phyloP scores from a whole-genome alignment of 495 filamentous ascomycete genomes.

The Cenococcum geophilum region DNA sequence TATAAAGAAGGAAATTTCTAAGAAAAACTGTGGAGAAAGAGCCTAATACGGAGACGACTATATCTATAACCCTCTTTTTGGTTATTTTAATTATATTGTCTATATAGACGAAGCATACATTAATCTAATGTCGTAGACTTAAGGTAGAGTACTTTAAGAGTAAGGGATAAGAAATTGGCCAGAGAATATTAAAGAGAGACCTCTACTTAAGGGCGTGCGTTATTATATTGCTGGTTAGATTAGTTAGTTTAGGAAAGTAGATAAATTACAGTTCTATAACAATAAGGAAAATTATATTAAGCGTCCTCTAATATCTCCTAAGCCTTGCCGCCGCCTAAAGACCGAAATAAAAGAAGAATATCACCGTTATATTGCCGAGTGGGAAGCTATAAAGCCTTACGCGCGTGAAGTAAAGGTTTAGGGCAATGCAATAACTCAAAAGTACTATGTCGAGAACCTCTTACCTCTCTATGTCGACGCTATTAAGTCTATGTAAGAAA shows the following conservation, averaged over 20 bases:
- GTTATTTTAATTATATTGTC: neutral
- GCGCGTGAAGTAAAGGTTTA: neutral
- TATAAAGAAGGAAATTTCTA: slow-evolving; percentile 3
- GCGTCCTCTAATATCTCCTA: neutral
- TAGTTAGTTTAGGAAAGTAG: neutral
- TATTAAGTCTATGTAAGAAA: neutral
- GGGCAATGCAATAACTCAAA: neutral
- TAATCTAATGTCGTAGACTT: neutral
- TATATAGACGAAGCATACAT: slow-evolving; percentile 1
- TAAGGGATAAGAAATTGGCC: neutral
- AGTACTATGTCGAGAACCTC: slow-evolving; percentile 1
- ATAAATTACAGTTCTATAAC: slow-evolving; percentile 3
- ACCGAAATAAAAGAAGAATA: slow-evolving; percentile 1
- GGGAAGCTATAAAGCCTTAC: neutral
- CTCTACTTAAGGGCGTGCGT: neutral
- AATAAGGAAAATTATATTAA: neutral
- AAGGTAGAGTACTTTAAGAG: neutral
- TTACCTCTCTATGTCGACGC: neutral
- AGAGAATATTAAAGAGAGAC: no score
- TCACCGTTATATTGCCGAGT: neutral
- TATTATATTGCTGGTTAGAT: neutral
- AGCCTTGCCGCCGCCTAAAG: neutral
- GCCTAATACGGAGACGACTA: neutral
- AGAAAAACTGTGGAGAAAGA: neutral
- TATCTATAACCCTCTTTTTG: neutral